phyloP scores from a whole-genome alignment of 164 flowering plant genomes.

The Saururus chinensis region DNA sequence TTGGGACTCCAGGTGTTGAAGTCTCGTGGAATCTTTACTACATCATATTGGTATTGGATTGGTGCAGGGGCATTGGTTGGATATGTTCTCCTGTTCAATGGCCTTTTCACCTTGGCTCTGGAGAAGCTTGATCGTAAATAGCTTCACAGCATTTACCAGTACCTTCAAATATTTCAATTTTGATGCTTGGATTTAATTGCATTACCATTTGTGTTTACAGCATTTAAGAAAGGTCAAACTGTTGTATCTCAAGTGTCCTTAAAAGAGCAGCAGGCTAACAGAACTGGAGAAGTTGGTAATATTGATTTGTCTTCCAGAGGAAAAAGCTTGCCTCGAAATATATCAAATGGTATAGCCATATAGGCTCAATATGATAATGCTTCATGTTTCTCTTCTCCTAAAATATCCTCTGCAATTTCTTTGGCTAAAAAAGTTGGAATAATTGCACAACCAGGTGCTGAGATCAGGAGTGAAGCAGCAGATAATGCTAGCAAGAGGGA shows the following conservation, averaged over 20 bases:
- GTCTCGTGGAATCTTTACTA: slow-evolving; percentile 14
- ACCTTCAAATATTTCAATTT: background rate
- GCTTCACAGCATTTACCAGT: too few relatives aligned
- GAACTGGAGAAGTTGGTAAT: slow-evolving; percentile 8
- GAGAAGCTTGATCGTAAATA: slow-evolving; percentile 15
- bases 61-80: slow-evolving; percentile 17
- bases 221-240: slow-evolving; percentile 6
- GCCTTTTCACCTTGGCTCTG: slow-evolving; percentile 9
- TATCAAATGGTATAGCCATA: slow-evolving; percentile 8
- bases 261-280: slow-evolving; percentile 10
- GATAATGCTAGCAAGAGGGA: slow-evolving; percentile 11
- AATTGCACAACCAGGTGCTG: background rate
- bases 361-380: background rate
- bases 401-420: background rate
- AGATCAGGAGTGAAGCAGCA: slow-evolving; percentile 7
- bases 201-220: slow-evolving; percentile 2
- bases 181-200: background rate
- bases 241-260: slow-evolving; percentile 11
- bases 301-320: slow-evolving; percentile 8
- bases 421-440: background rate
- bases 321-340: background rate
- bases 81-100: slow-evolving; percentile 14
- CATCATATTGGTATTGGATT: slow-evolving; percentile 19
- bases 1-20: slow-evolving; percentile 10
- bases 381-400: background rate